phyloP scores from a whole-genome alignment of 2,329 filamentous ascomycete genomes.

The Aphanocladium album region DNA sequence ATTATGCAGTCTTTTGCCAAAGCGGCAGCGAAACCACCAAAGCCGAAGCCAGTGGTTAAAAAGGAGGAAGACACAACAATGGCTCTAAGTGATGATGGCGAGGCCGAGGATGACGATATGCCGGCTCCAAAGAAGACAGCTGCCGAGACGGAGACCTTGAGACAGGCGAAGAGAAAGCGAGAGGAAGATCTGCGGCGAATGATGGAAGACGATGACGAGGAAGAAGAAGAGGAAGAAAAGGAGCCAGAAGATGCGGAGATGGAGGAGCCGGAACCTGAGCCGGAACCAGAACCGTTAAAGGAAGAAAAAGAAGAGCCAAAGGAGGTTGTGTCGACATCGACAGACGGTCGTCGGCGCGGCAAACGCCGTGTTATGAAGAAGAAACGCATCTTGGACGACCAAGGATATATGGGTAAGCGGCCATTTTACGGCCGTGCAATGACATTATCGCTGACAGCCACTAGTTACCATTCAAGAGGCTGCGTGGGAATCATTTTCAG shows the following conservation, averaged over 20 bases:
- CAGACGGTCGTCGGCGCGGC: slow-evolving; percentile 65
- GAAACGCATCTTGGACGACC: slow-evolving; percentile 78
- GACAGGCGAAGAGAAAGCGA: slow-evolving; percentile 30
- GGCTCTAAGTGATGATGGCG: slow-evolving; percentile 36
- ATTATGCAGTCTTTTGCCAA: slow-evolving; percentile 80
- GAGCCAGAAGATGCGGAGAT: slow-evolving; percentile 34
- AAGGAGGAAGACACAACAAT: slow-evolving; percentile 25
- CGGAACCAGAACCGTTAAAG: slow-evolving; percentile 26
- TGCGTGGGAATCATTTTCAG: slow-evolving; percentile 89
- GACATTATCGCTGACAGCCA: slow-evolving; percentile 5
- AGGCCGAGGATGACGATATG: slow-evolving; percentile 34
- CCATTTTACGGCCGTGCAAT: neutral
- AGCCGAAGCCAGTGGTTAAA: slow-evolving; percentile 42
- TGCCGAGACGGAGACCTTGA: slow-evolving; percentile 21
- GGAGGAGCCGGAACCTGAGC: slow-evolving; percentile 34
- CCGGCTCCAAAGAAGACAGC: slow-evolving; percentile 23
- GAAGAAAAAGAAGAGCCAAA: slow-evolving; percentile 40
- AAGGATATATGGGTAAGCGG: slow-evolving; percentile 76
- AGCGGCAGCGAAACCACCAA: slow-evolving; percentile 35
- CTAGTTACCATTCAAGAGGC: slow-evolving; percentile 79
- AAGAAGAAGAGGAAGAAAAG: slow-evolving; percentile 52
- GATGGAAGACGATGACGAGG: slow-evolving; percentile 50
- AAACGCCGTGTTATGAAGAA: slow-evolving; percentile 81
- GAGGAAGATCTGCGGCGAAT: slow-evolving; percentile 36
- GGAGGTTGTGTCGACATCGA: slow-evolving; percentile 48